phyloP scores from a whole-genome alignment of 495 filamentous ascomycete species.

The Rostrohypoxylon terebratum region DNA sequence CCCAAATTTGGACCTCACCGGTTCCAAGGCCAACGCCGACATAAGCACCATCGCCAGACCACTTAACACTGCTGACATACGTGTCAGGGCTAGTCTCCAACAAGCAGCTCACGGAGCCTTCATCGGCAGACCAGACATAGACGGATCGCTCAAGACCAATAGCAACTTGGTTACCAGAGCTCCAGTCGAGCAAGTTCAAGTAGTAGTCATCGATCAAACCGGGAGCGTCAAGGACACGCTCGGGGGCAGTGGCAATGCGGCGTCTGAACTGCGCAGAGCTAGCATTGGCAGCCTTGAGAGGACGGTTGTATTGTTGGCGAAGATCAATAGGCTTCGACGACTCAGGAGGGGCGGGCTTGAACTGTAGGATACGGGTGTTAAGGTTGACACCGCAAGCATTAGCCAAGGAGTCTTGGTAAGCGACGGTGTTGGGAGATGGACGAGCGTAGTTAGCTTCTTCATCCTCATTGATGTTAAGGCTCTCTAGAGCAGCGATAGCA shows the following conservation, averaged over 20 bases:
- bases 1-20: constrained; percentile 99
- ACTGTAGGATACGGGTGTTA: constrained; percentile 96
- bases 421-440: constrained; percentile 84
- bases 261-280: constrained; percentile 85
- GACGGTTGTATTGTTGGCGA: constrained; percentile 96
- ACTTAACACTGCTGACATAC: constrained; percentile 97
- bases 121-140: constrained; percentile 99
- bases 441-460: constrained; percentile 71
- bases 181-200: constrained; percentile 98
- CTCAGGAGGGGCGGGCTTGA: constrained; percentile 96
- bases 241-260: constrained; percentile 91
- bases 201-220: constrained; percentile 99
- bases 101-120: constrained; percentile 85
- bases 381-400: constrained; percentile 91
- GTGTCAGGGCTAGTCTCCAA: constrained; percentile 89
- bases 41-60: constrained; percentile 97
- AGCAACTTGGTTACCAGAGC: constrained; percentile 95
- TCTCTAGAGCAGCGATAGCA: constrained; percentile 80
- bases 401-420: constrained; percentile 92
- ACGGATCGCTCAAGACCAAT: constrained; percentile 97
- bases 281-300: constrained; percentile 80
- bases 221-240: constrained; percentile 97
- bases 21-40: constrained; percentile 94
- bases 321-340: constrained; percentile 98
- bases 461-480: constrained; percentile 72